A percentile compares a stretch with the other conserved stretches of the same genome.
Conservation (phyloP, 2,329 filamentous ascomycete genomes). For the Ceratocystis diversiconidia region DNA sequence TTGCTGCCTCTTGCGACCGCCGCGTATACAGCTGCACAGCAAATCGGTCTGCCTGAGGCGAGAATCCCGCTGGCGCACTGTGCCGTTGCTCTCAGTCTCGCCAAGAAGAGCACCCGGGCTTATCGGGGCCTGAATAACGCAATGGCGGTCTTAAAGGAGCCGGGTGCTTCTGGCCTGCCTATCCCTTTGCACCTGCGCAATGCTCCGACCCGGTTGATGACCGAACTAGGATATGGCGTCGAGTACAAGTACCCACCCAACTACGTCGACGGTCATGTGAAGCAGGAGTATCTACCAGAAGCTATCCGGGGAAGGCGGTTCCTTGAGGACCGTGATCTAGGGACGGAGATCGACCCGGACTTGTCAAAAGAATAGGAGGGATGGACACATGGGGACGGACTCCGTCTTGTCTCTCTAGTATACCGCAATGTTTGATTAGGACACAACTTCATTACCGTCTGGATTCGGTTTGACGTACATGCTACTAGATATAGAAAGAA, state of each 20-base stretch:
- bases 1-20: slow-evolving; percentile 75
- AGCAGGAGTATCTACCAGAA: slow-evolving; percentile 82
- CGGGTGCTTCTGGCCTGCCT: slow-evolving; percentile 65
- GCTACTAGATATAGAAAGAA: background rate
- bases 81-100: slow-evolving; percentile 63
- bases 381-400: background rate
- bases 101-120: slow-evolving; percentile 73
- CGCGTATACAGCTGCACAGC: slow-evolving; percentile 75
- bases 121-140: slow-evolving; percentile 75
- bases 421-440: too few species aligned
- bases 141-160: slow-evolving; percentile 63
- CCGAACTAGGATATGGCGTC: slow-evolving; percentile 75
- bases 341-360: slow-evolving; percentile 62
- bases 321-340: slow-evolving; percentile 66
- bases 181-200: slow-evolving; percentile 83
- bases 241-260: slow-evolving; percentile 97
- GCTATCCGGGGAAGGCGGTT: slow-evolving; percentile 56
- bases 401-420: background rate
- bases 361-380: slow-evolving; percentile 29
- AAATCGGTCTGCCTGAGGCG: slow-evolving; percentile 89
- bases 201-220: slow-evolving; percentile 84
- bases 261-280: slow-evolving; percentile 66
- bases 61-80: slow-evolving; percentile 84
- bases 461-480: background rate
- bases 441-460: too few species aligned